Evolutionary conservation across 495 filamentous ascomycete genomes (phyloP), one percentile per base, ranked within the genome.

Genomic region (Oidiodendron maius): DNA sequence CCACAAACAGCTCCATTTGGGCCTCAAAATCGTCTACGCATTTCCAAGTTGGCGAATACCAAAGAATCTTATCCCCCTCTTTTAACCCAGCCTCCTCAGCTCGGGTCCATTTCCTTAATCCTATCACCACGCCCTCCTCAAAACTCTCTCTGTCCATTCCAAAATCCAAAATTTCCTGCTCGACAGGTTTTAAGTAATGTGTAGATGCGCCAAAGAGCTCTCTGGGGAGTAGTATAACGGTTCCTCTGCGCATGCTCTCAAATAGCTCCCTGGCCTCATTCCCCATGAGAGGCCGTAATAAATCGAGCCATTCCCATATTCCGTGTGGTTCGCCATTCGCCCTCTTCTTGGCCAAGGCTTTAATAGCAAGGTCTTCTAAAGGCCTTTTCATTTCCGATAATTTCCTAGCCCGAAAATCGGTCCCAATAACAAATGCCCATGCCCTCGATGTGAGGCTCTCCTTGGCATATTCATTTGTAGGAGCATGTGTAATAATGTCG

Each of bases 331-430:
- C 18, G 12, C 48, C 49, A 24, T 40, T 24, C 5, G 28, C 38
- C 28, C 40, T 30, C 15, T 17, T 49, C 24, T 41, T 40, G 4
- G 37, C 39, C 3, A 55, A 15, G 5, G 46, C 46, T 28, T 49
- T 51, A 28, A 52, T 52, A 20, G 53, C 48, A 5, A 56, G 53
- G 44, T 56, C 53, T 41, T 51, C 53, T 16, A 56, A 26, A 4
- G 50, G 48, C 8, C 50, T 21, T 13, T 26, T 46, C 8, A 52
- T 15, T n/a, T 40, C 37, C 4, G 47, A 45, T 41, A 55, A 20
- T 34, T 42, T 10, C 25, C 52, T 40, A 30, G 52, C 47, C 17
- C 46, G 22, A 4, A 55, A 38, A 32, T 55, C 52, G 3, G 40
- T 44, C 12, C 40, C 40, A 11, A 46, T 20, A 8, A 50, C 35